Evolutionary conservation across 805 yeast species (phyloP), one percentile per base, ranked within the genome.

Genomic region (Metschnikowia rubicola): DNA sequence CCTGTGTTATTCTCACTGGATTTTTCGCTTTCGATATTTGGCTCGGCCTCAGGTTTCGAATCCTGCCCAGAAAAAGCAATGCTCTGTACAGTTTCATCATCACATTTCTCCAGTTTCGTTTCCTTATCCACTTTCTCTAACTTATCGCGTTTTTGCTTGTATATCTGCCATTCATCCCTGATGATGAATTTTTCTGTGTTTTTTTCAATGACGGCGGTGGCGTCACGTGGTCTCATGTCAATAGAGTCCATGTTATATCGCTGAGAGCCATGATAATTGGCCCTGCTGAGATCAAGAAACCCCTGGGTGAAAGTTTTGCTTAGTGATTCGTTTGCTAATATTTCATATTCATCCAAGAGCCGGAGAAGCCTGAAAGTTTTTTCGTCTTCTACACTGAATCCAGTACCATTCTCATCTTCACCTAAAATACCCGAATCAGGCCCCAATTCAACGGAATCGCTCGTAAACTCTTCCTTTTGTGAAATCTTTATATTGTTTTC

Each of bases 241-340:
- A 71, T 73, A 30, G 65, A 59, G 32, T 70, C 75, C 26, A 56
- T 46, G 2, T 81, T 80, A 48, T 56, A 79, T 15, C 55, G 50
- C 43, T 60, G 61, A 6, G 56, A 46, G 11, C 60, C 56, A 34
- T 64, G 58, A 54, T 67, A 77, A 48, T 73, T 76, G 9, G 81
- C 81, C 49, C 79, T 53, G 37, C 80, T 71, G 30, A 78, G 59
- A 37, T 66, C 64, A 3, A 75, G 56, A 51, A 58, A 73, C 6
- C 77, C 80, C 34, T 61, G 57, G 29, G 57, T 56, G 51, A 65
- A 69, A 37, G 55, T 53, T 11, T 39, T 35, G 5, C 63, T 48
- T 37, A 53, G 48, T 2, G 55, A 45, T 9, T 50, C 55, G 15
- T 58, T 56, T 29, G 63, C 57, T 17, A 60, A 29, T 4, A 39